These are phyloP conservation scores for Aspergillus funiculosus DNA, from an alignment of 495 filamentous ascomycete species.

Conservation along the genomic window DNA sequence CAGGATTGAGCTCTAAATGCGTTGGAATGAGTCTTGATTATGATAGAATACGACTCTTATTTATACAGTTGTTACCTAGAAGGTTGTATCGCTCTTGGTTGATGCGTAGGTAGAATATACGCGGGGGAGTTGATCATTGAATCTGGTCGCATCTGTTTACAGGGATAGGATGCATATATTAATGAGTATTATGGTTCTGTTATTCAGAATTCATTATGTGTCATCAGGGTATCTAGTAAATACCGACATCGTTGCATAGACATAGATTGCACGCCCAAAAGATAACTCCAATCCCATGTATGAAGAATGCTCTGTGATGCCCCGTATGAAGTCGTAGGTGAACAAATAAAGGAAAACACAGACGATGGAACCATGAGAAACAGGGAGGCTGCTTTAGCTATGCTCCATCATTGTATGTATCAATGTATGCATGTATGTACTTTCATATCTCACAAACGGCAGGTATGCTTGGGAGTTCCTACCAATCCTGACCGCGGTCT, in stretches of 20 bases:
- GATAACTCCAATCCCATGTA: constrained; percentile 7
- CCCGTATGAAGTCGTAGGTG: neutral
- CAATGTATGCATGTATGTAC: constrained; percentile 14
- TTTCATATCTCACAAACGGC: constrained; percentile 12
- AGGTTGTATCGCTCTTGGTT: constrained; percentile 50
- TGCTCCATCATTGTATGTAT: constrained; percentile 2
- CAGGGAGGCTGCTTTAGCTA: neutral
- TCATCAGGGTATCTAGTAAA: constrained; percentile 22
- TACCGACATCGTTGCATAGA: constrained; percentile 19
- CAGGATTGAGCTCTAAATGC: too few relatives aligned
- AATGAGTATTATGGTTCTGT: too few relatives aligned
- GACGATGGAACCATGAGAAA: neutral
- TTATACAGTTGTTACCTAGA: constrained; percentile 51
- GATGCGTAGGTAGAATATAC: constrained; percentile 38
- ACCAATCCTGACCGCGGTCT: constrained; percentile 48
- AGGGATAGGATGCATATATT: too few relatives aligned
- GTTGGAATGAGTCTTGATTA: too few relatives aligned
- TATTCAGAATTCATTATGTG: constrained; percentile 20
- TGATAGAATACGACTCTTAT: constrained; percentile 53
- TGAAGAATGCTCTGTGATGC: constrained; percentile 15
- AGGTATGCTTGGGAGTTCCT: constrained; percentile 11
- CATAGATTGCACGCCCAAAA: constrained; percentile 10
- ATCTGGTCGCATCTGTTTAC: too few relatives aligned
- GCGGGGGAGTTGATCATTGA: too few relatives aligned
- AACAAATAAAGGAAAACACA: constrained; percentile 4